Percentiles rank a stretch among this genome's conserved stretches.
These are phyloP conservation scores for Penicillium bovifimosum DNA, from an alignment of 495 filamentous ascomycete genomes.

Conservation along the genomic window DNA sequence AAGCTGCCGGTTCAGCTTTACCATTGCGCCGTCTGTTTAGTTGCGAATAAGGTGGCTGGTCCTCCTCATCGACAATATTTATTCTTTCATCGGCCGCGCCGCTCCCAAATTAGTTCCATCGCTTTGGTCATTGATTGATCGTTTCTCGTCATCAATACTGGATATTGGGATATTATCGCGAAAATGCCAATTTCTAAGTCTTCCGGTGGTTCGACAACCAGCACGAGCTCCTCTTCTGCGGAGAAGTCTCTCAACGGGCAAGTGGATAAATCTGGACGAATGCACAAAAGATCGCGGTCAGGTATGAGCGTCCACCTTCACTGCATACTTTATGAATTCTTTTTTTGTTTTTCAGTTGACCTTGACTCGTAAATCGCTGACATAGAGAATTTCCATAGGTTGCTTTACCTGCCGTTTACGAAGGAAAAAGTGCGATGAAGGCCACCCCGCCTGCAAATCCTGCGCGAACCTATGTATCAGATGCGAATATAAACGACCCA, in stretches of 20 bases:
- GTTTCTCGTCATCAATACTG: neutral
- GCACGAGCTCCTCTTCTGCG: neutral
- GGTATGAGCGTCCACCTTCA: neutral
- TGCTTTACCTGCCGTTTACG: slow-evolving; percentile 96
- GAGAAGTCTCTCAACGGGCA: neutral
- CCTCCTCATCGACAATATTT: slow-evolving; percentile 11
- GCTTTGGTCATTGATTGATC: neutral
- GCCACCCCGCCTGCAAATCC: slow-evolving; percentile 75
- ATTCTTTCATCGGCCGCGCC: neutral
- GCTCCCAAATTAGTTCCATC: neutral
- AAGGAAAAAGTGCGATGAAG: slow-evolving; percentile 97
- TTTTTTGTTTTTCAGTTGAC: too few species aligned
- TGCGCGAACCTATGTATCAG: slow-evolving; percentile 80
- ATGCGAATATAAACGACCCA: slow-evolving; percentile 94
- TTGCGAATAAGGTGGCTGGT: slow-evolving; percentile 13
- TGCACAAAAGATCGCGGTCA: slow-evolving; percentile 1
- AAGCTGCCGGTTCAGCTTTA: slow-evolving; percentile 41
- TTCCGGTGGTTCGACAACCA: neutral
- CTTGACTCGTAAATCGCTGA: neutral
- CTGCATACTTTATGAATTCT: neutral
- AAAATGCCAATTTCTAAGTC: slow-evolving; percentile 9
- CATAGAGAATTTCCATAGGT: slow-evolving; percentile 47
- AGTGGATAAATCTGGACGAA: neutral
- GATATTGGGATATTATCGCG: neutral
- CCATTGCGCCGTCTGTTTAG: slow-evolving; percentile 23